A percentile compares a stretch with the other conserved stretches of the same genome.
Conservation (phyloP, 75 land plant species). For the Adiantum capillusveneris region DNA sequence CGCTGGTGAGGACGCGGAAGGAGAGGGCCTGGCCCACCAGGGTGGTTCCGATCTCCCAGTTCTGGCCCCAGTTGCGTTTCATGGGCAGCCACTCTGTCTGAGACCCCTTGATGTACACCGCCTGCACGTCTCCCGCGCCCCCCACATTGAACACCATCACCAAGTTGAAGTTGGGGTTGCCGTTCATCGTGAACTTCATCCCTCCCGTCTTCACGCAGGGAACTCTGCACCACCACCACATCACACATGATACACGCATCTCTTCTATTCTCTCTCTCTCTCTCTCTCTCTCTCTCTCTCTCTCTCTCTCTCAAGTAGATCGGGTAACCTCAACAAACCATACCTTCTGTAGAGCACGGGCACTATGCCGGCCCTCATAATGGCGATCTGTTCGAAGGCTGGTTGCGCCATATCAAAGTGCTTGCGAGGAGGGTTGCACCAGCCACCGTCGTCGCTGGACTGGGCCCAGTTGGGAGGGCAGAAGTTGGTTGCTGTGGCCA, state of each 20-base stretch:
- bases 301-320: too few species aligned
- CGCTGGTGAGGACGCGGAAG: conserved; percentile 3
- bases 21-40: conserved; percentile 8
- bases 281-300: too few species aligned
- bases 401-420: conserved; percentile 5
- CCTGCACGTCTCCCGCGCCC: conserved; percentile 2
- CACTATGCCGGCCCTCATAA: too few species aligned
- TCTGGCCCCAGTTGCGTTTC: conserved; percentile 9
- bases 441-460: not conserved
- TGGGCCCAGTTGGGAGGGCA: not conserved
- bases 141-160: too few species aligned
- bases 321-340: too few species aligned
- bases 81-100: conserved; percentile 4
- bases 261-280: too few species aligned
- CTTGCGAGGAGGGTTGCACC: not conserved
- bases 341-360: too few species aligned
- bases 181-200: too few species aligned
- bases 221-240: too few species aligned
- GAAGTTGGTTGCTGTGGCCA: conserved; percentile 4
- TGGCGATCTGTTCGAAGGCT: not conserved
- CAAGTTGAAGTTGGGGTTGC: too few species aligned
- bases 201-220: too few species aligned
- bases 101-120: conserved; percentile 11
- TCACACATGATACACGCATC: too few species aligned
- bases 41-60: conserved; percentile 2